These are phyloP conservation scores for Boletus rex-veris DNA, from an alignment of 768 basidiomycete genomes.

Conservation along the genomic window DNA sequence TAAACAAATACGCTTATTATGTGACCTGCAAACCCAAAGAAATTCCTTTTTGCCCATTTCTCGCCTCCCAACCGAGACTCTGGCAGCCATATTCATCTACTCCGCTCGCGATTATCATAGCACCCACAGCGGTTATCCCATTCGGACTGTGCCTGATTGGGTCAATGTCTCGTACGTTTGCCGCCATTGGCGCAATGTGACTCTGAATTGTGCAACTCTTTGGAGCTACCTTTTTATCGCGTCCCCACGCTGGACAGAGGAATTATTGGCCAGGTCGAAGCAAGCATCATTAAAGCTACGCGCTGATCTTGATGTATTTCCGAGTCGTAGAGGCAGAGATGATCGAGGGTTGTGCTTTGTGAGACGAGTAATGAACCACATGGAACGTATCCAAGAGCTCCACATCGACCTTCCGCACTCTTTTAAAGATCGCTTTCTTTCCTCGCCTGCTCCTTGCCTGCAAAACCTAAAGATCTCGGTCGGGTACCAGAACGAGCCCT, in stretches of 20 bases:
- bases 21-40: background rate
- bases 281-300: constrained; percentile 28
- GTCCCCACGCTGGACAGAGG: constrained; percentile 35
- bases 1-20: background rate
- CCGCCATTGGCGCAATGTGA: constrained; percentile 40
- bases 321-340: no score
- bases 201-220: constrained; percentile 37
- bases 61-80: constrained; percentile 14
- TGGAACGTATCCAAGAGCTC: background rate
- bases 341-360: no score
- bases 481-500: no score
- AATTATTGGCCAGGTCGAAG: constrained; percentile 42
- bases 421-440: background rate
- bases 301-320: no score
- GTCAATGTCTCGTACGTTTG: constrained; percentile 14
- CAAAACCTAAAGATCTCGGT: background rate
- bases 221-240: constrained; percentile 36
- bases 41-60: constrained; percentile 8
- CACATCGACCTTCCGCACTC: accelerated
- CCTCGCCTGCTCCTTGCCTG: background rate
- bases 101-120: background rate
- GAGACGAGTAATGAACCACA: background rate
- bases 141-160: background rate
- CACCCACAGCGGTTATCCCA: no score
- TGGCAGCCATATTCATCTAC: constrained; percentile 12